Conservation (phyloP, 164 flowering plant species). For the Pachysandra terminalis region DNA sequence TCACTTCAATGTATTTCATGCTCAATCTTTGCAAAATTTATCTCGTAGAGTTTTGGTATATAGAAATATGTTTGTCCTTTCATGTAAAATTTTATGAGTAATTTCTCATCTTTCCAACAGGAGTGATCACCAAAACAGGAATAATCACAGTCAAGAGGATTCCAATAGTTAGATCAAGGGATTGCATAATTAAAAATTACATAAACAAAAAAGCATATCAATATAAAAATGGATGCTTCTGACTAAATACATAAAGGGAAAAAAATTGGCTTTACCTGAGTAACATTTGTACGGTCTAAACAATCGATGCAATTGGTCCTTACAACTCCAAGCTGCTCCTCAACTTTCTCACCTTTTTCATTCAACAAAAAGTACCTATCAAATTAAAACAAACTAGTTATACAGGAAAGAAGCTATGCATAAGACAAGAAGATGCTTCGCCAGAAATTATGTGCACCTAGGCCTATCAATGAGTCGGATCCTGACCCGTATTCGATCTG, state of each 20-base stretch:
- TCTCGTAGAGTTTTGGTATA: neutral
- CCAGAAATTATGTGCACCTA: no score
- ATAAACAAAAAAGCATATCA: neutral
- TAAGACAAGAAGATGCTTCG: no score
- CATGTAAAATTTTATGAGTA: neutral
- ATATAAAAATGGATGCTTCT: neutral
- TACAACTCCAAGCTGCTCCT: slow-evolving; percentile 82
- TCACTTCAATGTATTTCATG: no score
- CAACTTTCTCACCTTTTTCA: slow-evolving; percentile 75
- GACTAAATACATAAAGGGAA: neutral
- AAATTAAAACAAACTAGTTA: slow-evolving; percentile 3
- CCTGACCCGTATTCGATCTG: no score
- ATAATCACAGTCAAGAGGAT: no score
- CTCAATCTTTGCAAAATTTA: no score
- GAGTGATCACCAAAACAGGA: no score
- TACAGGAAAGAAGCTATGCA: neutral
- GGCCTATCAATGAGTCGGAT: no score
- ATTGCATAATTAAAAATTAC: no score
- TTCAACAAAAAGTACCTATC: slow-evolving; percentile 73
- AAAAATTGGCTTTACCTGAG: slow-evolving; percentile 68
- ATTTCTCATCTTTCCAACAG: neutral
- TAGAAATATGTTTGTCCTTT: neutral
- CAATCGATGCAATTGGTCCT: slow-evolving; percentile 96
- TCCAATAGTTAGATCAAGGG: neutral
- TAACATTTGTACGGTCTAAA: slow-evolving; percentile 96